These are phyloP conservation scores for Yamadazyma nakazawae DNA, from an alignment of 805 yeast genomes.

Conservation along the genomic window DNA sequence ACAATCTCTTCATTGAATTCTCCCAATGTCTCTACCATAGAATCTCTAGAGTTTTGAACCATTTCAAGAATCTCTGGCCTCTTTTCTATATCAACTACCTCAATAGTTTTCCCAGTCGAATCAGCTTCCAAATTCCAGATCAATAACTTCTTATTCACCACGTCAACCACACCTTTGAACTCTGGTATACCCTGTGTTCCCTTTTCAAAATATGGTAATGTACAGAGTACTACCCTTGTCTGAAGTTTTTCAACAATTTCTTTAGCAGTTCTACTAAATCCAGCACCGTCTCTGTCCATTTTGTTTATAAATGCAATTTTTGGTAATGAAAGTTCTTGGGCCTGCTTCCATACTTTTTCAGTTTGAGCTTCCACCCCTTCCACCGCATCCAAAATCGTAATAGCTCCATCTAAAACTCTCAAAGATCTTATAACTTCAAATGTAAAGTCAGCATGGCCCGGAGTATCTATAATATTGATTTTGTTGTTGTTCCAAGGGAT, in stretches of 20 bases:
- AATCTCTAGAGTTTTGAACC: slow-evolving; percentile 57
- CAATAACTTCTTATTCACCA: slow-evolving; percentile 58
- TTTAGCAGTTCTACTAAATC: slow-evolving; percentile 83
- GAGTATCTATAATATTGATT: slow-evolving; percentile 91
- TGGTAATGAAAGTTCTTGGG: slow-evolving; percentile 65
- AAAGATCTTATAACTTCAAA: slow-evolving; percentile 90
- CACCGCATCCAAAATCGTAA: slow-evolving; percentile 88
- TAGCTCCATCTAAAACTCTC: slow-evolving; percentile 91
- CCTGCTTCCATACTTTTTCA: slow-evolving; percentile 94
- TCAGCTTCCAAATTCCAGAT: slow-evolving; percentile 43
- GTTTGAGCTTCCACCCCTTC: slow-evolving; percentile 99
- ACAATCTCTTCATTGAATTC: slow-evolving; percentile 78
- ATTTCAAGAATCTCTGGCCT: slow-evolving; percentile 40
- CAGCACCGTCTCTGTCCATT: slow-evolving; percentile 97
- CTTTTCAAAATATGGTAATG: slow-evolving; percentile 64
- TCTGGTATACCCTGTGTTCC: slow-evolving; percentile 28
- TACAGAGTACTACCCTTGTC: slow-evolving; percentile 72
- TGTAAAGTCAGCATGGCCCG: slow-evolving; percentile 97
- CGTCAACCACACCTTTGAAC: slow-evolving; percentile 75
- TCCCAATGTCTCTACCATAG: slow-evolving; percentile 79
- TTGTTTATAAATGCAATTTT: slow-evolving; percentile 80
- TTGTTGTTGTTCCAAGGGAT: slow-evolving; percentile 77
- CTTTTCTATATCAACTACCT: slow-evolving; percentile 42
- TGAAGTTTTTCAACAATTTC: slow-evolving; percentile 75
- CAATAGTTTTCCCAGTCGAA: slow-evolving; percentile 50